These are phyloP conservation scores for Pyrenochaeta sp. DNA, from an alignment of 2,329 filamentous ascomycete genomes.

Conservation along the genomic window DNA sequence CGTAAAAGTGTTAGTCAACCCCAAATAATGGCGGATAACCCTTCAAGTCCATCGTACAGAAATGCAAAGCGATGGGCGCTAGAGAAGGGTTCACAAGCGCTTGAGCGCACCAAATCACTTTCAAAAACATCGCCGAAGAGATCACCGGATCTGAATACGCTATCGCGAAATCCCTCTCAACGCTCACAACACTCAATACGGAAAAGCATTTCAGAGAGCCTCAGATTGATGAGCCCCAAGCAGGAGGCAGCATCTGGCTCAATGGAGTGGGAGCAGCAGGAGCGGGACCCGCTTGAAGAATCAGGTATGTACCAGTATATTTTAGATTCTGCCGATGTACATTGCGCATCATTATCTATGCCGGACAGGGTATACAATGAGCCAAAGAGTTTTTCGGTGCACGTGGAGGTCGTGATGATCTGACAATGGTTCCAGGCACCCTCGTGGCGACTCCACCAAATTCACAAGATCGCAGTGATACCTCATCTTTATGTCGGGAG, in stretches of 20 bases:
- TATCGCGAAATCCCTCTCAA: slow-evolving; percentile 41
- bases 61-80: slow-evolving; percentile 47
- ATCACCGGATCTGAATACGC: slow-evolving; percentile 32
- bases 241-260: slow-evolving; percentile 30
- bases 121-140: slow-evolving; percentile 37
- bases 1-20: slow-evolving; percentile 41
- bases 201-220: slow-evolving; percentile 44
- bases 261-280: slow-evolving; percentile 41
- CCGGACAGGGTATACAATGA: no score
- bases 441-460: slow-evolving; percentile 38
- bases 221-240: slow-evolving; percentile 39
- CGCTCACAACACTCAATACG: slow-evolving; percentile 45
- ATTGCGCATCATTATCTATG: neutral
- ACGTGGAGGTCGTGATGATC: neutral
- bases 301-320: slow-evolving; percentile 21
- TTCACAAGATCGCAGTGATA: slow-evolving; percentile 37
- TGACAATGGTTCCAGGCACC: slow-evolving; percentile 21
- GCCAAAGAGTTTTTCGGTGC: neutral
- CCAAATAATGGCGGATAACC: slow-evolving; percentile 33
- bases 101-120: slow-evolving; percentile 44
- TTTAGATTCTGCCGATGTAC: neutral
- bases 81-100: slow-evolving; percentile 45
- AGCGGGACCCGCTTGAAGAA: slow-evolving; percentile 37
- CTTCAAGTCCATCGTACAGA: slow-evolving; percentile 43
- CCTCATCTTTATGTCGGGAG: slow-evolving; percentile 35